phyloP scores from a whole-genome alignment of 805 yeast genomes.

The Schwanniomyces vanrijiae region DNA sequence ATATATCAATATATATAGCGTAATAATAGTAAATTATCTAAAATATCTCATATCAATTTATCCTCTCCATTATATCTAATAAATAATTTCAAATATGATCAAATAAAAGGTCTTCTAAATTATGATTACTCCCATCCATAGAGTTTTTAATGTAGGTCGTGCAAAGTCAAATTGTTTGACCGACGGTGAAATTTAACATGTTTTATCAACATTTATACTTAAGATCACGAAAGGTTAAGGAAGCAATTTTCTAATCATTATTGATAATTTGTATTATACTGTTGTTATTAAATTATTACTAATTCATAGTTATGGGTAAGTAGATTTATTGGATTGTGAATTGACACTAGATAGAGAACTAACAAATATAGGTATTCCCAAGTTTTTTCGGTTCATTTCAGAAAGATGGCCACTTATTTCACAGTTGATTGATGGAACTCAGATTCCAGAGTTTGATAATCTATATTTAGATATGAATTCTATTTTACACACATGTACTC shows the following conservation, averaged over 20 bases:
- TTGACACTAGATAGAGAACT: neutral
- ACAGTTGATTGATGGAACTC: constrained; percentile 70
- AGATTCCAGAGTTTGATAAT: constrained; percentile 92
- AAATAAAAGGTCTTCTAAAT: neutral
- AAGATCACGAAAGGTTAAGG: neutral
- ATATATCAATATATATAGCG: neutral
- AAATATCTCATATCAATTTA: too few species aligned
- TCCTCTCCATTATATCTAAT: too few species aligned
- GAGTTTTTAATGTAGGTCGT: neutral
- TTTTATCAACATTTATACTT: neutral
- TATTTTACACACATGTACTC: constrained; percentile 90
- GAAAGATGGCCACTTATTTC: constrained; percentile 98
- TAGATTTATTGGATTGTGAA: neutral
- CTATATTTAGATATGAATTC: constrained; percentile 97
- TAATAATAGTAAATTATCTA: neutral
- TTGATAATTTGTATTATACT: neutral
- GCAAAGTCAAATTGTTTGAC: neutral
- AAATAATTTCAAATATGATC: too few species aligned
- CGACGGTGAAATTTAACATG: constrained; percentile 1
- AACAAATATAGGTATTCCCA: constrained; percentile 74
- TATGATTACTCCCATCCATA: neutral
- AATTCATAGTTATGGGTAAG: neutral
- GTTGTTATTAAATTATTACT: neutral
- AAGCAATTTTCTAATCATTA: neutral
- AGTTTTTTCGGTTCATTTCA: constrained; percentile 92